These are phyloP conservation scores for Monosporozyma servazzii DNA, from an alignment of 805 yeast genomes.

Conservation along the genomic window DNA sequence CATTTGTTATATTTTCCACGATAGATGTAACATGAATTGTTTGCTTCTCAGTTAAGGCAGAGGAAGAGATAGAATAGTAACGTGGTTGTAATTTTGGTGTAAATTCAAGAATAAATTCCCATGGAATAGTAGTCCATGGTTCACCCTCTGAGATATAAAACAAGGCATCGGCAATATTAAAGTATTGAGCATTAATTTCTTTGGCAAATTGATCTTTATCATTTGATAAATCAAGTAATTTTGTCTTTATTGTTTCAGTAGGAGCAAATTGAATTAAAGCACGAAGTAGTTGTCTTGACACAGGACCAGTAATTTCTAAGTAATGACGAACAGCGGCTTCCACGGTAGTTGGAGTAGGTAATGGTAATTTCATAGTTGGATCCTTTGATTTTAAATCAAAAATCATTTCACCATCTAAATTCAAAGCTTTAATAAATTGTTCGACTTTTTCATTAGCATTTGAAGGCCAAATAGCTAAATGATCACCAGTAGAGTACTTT, in stretches of 20 bases:
- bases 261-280: constrained; percentile 83
- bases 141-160: constrained; percentile 50
- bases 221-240: constrained; percentile 41
- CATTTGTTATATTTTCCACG: constrained; percentile 53
- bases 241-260: constrained; percentile 34
- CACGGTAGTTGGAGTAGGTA: constrained; percentile 76
- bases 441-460: constrained; percentile 68
- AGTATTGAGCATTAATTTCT: constrained; percentile 50
- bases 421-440: constrained; percentile 56
- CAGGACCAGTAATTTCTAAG: constrained; percentile 84
- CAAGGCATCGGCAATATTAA: constrained; percentile 71
- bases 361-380: constrained; percentile 51
- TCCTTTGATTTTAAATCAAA: constrained; percentile 63
- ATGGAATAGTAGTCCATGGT: constrained; percentile 72
- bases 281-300: constrained; percentile 78
- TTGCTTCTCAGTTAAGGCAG: constrained; percentile 68
- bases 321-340: constrained; percentile 80
- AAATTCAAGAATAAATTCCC: constrained; percentile 74
- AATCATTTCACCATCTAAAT: constrained; percentile 41
- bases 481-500: constrained; percentile 92
- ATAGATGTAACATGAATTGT: constrained; percentile 82
- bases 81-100: constrained; percentile 83
- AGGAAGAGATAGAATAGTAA: constrained; percentile 94
- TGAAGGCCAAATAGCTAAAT: constrained; percentile 89
- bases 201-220: constrained; percentile 63